These are phyloP conservation scores for Irpex rosettiformis DNA, from an alignment of 1,284 basidiomycete species.

Conservation along the genomic window DNA sequence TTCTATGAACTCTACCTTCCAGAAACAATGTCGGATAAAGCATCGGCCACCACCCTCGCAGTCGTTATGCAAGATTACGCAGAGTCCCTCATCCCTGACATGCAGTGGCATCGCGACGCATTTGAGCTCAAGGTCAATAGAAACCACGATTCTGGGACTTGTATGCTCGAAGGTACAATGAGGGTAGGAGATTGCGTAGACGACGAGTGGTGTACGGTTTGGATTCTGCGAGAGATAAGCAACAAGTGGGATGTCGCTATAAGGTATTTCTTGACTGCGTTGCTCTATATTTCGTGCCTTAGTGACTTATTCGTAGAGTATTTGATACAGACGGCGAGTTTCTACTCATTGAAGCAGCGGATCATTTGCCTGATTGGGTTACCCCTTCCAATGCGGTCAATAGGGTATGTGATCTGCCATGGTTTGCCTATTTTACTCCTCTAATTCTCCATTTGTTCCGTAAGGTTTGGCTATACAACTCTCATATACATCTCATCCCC, in stretches of 20 bases:
- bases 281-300: constrained; percentile 8
- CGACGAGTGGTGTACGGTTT: constrained; percentile 94
- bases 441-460: too few relatives aligned
- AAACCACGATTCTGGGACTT: constrained; percentile 42
- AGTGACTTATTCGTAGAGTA: constrained; percentile 42
- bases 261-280: constrained; percentile 44
- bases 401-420: constrained; percentile 72
- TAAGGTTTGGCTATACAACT: constrained; percentile 92
- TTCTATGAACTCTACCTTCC: constrained; percentile 72
- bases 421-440: too few relatives aligned
- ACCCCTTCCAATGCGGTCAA: constrained; percentile 89
- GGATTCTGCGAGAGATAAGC: constrained; percentile 78
- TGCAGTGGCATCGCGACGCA: constrained; percentile 87
- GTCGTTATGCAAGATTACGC: constrained; percentile 63
- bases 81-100: constrained; percentile 55
- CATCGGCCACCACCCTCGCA: constrained; percentile 65
- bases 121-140: constrained; percentile 76
- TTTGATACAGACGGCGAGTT: constrained; percentile 96
- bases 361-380: constrained; percentile 87
- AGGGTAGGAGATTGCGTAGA: constrained; percentile 91
- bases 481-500: constrained; percentile 83
- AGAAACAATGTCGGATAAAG: constrained; percentile 44
- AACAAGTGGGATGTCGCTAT: constrained; percentile 74
- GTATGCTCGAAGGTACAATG: constrained; percentile 73
- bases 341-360: constrained; percentile 93